These are phyloP conservation scores for Arachis hypogaea DNA, from an alignment of 306 rosid species.

Conservation along the genomic window DNA sequence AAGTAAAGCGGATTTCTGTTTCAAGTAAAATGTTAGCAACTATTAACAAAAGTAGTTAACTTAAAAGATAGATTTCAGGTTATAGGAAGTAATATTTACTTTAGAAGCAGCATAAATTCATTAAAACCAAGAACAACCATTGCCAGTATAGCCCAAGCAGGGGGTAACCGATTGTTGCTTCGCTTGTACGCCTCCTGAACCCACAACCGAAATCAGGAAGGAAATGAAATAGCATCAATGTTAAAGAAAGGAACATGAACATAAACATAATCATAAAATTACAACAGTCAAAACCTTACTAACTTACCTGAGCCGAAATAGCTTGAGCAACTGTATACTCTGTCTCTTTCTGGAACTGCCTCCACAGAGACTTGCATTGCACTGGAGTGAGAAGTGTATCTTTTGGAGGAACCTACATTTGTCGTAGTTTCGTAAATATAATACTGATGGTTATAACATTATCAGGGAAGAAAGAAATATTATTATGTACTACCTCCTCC, in stretches of 20 bases:
- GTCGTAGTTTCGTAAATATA: slow-evolving; percentile 21
- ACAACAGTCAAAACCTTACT: neutral
- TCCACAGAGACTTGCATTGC: slow-evolving; percentile 91
- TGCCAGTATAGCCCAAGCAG: slow-evolving; percentile 88
- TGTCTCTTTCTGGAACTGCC: slow-evolving; percentile 80
- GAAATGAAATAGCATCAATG: neutral
- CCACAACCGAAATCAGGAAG: slow-evolving; percentile 21
- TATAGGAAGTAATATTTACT: slow-evolving; percentile 48
- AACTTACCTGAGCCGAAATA: slow-evolving; percentile 77
- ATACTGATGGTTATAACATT: slow-evolving; percentile 28
- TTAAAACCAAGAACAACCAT: slow-evolving; percentile 79
- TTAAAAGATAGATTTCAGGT: neutral
- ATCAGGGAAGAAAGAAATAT: slow-evolving; percentile 33
- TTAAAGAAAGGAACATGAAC: neutral
- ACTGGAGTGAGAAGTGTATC: slow-evolving; percentile 76
- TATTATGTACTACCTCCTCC: slow-evolving; percentile 72
- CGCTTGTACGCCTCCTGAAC: slow-evolving; percentile 86
- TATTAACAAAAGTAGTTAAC: slow-evolving; percentile 4
- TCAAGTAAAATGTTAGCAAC: slow-evolving; percentile 30
- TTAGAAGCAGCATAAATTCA: slow-evolving; percentile 79
- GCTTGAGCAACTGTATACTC: slow-evolving; percentile 88
- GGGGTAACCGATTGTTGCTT: slow-evolving; percentile 84
- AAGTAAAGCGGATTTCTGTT: slow-evolving; percentile 88
- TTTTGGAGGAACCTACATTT: slow-evolving; percentile 61
- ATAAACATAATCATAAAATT: neutral